phyloP scores from a whole-genome alignment of 2,329 filamentous ascomycete genomes.

The Apiospora phragmitis region DNA sequence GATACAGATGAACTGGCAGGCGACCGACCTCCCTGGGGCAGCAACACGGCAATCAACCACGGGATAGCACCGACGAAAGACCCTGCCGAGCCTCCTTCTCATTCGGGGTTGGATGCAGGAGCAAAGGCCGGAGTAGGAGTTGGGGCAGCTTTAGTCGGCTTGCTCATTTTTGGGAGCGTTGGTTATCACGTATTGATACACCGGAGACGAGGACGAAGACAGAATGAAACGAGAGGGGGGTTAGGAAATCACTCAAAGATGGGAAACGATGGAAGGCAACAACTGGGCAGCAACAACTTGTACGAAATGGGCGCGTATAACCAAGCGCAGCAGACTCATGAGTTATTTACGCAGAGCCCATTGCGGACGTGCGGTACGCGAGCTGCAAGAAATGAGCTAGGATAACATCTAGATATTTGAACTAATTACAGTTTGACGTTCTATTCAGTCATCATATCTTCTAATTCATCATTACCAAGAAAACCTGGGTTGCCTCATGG shows the following conservation, averaged over 20 bases:
- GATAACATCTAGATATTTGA: neutral
- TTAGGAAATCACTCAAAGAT: neutral
- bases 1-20: constrained; percentile 9
- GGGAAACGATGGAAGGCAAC: neutral
- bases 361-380: neutral
- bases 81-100: neutral
- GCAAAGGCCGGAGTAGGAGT: neutral
- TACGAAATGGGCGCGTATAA: neutral
- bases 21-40: neutral
- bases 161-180: neutral
- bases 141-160: neutral
- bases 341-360: neutral
- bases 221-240: neutral
- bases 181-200: neutral
- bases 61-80: neutral
- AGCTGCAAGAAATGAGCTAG: neutral
- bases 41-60: neutral
- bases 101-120: neutral
- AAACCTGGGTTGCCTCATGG: too few relatives aligned
- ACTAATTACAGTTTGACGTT: neutral
- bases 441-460: neutral
- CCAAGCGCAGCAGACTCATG: neutral
- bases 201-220: neutral
- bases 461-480: too few relatives aligned
- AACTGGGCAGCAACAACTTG: neutral